Evolutionary conservation across 192 early-diverging fungal genomes (phyloP).

Genomic region (Podila horticola): DNA sequence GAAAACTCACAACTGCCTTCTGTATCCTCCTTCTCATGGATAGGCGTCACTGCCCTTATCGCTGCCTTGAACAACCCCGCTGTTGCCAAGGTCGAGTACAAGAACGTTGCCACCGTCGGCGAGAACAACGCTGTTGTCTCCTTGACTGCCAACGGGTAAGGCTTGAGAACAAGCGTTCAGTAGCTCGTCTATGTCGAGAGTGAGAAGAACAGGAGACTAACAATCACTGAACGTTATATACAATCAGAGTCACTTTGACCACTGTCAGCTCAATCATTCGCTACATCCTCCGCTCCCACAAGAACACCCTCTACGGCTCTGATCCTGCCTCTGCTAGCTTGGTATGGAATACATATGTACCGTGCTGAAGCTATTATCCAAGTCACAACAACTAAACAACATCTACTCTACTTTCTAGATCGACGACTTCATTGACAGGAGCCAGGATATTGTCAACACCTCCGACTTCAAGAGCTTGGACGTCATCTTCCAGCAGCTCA

Average conservation of each 20-base stretch:
- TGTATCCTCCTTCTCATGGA: background rate
- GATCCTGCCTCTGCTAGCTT: slow-evolving; percentile 40
- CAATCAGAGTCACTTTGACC: slow-evolving; percentile 29
- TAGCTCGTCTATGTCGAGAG: no score
- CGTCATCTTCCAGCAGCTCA: slow-evolving; percentile 71
- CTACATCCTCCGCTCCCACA: slow-evolving; percentile 43
- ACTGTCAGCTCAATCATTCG: slow-evolving; percentile 36
- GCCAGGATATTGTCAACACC: slow-evolving; percentile 65
- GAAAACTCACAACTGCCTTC: background rate
- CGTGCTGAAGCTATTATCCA: background rate
- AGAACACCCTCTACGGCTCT: slow-evolving; percentile 47
- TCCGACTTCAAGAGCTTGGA: slow-evolving; percentile 79
- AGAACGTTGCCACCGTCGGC: slow-evolving; percentile 53
- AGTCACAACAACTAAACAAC: background rate
- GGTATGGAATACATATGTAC: slow-evolving; percentile 2
- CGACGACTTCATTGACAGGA: slow-evolving; percentile 81
- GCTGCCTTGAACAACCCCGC: slow-evolving; percentile 60
- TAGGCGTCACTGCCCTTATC: slow-evolving; percentile 41
- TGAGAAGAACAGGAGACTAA: no score
- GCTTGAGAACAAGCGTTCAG: background rate
- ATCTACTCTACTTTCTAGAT: slow-evolving; percentile 36
- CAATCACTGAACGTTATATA: no score
- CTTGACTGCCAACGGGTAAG: slow-evolving; percentile 37
- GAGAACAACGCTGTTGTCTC: slow-evolving; percentile 42
- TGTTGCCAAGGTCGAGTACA: slow-evolving; percentile 58